phyloP scores from a whole-genome alignment of 148 eudicot genomes.

The Chenopodium formosanum region DNA sequence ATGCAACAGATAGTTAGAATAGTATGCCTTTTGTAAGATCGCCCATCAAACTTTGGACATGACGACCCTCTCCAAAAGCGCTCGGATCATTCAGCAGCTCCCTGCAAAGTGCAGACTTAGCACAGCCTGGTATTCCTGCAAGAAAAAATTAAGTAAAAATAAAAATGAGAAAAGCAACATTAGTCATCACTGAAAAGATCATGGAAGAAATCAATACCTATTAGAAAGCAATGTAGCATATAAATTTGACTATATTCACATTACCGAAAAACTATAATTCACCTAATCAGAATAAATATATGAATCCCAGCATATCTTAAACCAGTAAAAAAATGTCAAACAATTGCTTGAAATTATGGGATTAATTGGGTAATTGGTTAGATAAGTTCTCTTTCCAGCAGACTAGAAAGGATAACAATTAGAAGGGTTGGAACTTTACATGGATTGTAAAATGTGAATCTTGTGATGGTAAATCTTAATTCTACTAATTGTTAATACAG shows the following conservation, averaged over 20 bases:
- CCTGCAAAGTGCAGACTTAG: slow-evolving; percentile 93
- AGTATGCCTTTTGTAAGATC: slow-evolving; percentile 79
- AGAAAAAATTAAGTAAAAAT: neutral
- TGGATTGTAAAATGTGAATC: neutral
- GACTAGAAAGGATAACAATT: neutral
- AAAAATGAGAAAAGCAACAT: neutral
- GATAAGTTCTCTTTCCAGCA: neutral
- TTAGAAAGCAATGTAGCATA: neutral
- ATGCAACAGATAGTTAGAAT: neutral
- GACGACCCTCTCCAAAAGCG: slow-evolving; percentile 76
- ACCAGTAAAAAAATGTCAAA: neutral
- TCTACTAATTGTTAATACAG: neutral
- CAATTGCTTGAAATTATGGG: neutral
- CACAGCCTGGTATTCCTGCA: slow-evolving; percentile 97
- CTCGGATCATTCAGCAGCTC: slow-evolving; percentile 57
- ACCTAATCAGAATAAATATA: neutral
- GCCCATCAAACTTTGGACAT: slow-evolving; percentile 85
- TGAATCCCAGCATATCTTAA: neutral
- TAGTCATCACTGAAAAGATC: neutral
- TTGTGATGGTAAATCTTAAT: neutral
- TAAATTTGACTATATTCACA: neutral
- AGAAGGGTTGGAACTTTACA: neutral
- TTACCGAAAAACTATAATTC: neutral
- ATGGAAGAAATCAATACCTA: neutral
- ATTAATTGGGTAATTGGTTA: neutral